A percentile compares a stretch with the other conserved stretches of the same genome.
Evolutionary conservation across 176 grass and related monocot species (phyloP).

Genomic region (Cymbopogon citratus): DNA sequence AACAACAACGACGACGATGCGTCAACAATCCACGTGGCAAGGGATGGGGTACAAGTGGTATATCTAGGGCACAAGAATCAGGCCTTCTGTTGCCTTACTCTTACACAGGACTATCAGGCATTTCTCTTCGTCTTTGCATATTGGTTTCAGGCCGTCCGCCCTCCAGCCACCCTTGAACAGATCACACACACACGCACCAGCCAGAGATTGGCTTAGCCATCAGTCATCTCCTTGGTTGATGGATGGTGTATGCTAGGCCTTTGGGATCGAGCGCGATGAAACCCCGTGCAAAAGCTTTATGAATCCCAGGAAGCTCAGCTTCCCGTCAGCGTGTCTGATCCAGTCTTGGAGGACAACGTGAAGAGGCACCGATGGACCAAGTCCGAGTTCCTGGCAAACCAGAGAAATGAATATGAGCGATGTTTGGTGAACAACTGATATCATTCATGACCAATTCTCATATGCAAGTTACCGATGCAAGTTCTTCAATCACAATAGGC

Average conservation of each 20-base stretch:
- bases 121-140: neutral
- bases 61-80: constrained; percentile 9
- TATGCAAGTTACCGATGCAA: too few species aligned
- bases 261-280: constrained; percentile 64
- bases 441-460: too few species aligned
- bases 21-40: constrained; percentile 38
- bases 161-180: constrained; percentile 17
- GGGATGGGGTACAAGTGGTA: neutral
- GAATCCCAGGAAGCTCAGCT: constrained; percentile 96
- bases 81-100: constrained; percentile 9
- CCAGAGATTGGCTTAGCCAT: constrained; percentile 38
- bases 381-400: constrained; percentile 76
- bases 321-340: constrained; percentile 89
- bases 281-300: constrained; percentile 94
- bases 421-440: neutral
- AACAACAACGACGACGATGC: neutral
- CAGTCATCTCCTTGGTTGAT: constrained; percentile 23
- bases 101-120: constrained; percentile 7
- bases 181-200: constrained; percentile 20
- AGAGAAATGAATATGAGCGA: neutral
- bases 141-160: neutral
- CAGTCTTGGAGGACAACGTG: constrained; percentile 98
- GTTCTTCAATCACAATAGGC: constrained; percentile 96
- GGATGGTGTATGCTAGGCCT: constrained; percentile 46
- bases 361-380: constrained; percentile 87